phyloP scores from a whole-genome alignment of 495 filamentous ascomycete genomes.

The Aspergillus kassunensis region DNA sequence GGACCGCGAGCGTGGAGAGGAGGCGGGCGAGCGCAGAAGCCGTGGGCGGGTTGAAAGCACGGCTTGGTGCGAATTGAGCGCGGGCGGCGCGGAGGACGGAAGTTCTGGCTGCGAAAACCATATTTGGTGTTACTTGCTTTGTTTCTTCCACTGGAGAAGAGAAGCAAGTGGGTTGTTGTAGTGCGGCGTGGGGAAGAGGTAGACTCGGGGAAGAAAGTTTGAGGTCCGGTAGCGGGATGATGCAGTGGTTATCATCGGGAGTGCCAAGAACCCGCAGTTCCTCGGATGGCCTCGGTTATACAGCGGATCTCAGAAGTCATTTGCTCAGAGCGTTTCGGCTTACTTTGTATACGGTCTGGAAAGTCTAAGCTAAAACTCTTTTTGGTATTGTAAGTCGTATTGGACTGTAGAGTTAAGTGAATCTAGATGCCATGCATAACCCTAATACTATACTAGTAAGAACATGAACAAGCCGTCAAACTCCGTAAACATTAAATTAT shows the following conservation, averaged over 20 bases:
- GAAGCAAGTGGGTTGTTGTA: background rate
- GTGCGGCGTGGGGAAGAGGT: background rate
- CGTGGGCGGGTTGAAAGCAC: conserved; percentile 29
- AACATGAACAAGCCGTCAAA: conserved; percentile 25
- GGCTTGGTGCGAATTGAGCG: conserved; percentile 32
- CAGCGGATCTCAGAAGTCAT: conserved; percentile 16
- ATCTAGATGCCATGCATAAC: background rate
- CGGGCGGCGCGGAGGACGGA: conserved; percentile 49
- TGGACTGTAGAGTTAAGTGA: background rate
- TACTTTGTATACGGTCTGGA: too few species aligned
- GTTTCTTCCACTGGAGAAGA: background rate
- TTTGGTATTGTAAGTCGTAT: background rate
- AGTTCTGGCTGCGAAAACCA: conserved; percentile 42
- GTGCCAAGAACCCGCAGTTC: conserved; percentile 31
- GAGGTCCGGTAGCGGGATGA: conserved; percentile 29
- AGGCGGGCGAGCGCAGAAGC: conserved; percentile 59
- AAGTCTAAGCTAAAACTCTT: background rate
- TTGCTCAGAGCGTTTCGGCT: too few species aligned
- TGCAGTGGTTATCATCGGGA: conserved; percentile 20
- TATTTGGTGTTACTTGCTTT: conserved; percentile 16
- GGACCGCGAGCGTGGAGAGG: conserved; percentile 81
- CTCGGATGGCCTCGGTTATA: conserved; percentile 42
- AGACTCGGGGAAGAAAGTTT: conserved; percentile 9
- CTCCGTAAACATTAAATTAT: conserved; percentile 25
- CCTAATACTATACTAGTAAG: background rate